phyloP scores from a whole-genome alignment of 116 monocot species.

The Trichopus zeylanicus region DNA sequence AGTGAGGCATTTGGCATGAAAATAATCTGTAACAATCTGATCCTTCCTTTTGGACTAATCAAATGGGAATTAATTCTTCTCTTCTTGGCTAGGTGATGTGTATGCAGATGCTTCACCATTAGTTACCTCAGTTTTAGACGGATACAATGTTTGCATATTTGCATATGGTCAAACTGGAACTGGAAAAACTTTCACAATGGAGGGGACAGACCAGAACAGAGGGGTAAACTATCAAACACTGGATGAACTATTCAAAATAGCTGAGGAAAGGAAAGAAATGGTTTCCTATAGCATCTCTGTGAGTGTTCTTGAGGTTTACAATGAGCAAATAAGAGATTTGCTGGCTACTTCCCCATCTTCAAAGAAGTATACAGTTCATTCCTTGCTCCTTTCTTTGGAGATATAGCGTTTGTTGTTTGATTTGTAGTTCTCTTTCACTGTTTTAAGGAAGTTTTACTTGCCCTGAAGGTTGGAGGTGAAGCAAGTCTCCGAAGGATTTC shows the following conservation, averaged over 20 bases:
- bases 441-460: neutral
- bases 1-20: neutral
- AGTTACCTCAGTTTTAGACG: constrained; percentile 78
- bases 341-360: constrained; percentile 68
- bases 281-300: constrained; percentile 63
- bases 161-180: constrained; percentile 99
- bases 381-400: neutral
- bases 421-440: neutral
- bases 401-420: neutral
- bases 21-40: neutral
- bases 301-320: constrained; percentile 91
- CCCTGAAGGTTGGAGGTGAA: constrained; percentile 59
- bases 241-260: constrained; percentile 68
- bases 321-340: constrained; percentile 86
- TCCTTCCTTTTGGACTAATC: no score
- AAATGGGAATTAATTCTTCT: neutral
- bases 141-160: constrained; percentile 96
- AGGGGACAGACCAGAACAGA: no score
- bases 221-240: constrained; percentile 94
- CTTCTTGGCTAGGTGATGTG: constrained; percentile 49
- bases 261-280: constrained; percentile 56
- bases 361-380: constrained; percentile 41
- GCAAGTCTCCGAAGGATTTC: constrained; percentile 61
- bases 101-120: constrained; percentile 83
- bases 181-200: constrained; percentile 95